phyloP scores from a whole-genome alignment of 2,329 filamentous ascomycete genomes.

The Phoma herbarum region DNA sequence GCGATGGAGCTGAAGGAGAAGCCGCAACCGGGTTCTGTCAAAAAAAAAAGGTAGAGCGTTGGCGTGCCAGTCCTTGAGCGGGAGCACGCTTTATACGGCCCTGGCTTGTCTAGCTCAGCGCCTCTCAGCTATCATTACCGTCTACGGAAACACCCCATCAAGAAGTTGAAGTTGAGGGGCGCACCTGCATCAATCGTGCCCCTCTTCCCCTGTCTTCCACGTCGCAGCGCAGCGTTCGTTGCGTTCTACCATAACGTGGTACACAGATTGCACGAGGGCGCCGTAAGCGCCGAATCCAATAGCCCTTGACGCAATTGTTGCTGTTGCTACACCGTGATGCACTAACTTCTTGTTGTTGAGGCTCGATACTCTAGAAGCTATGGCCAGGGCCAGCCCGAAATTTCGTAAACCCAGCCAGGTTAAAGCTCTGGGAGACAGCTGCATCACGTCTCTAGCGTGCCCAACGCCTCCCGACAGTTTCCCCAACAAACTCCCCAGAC shows the following conservation, averaged over 20 bases:
- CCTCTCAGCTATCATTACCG: slow-evolving; percentile 22
- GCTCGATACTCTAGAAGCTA: slow-evolving; percentile 27
- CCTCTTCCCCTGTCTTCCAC: slow-evolving; percentile 20
- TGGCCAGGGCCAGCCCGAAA: slow-evolving; percentile 24
- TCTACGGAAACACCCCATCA: slow-evolving; percentile 12
- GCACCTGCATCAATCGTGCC: slow-evolving; percentile 27
- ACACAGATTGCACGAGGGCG: slow-evolving; percentile 5
- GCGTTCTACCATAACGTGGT: slow-evolving; percentile 5
- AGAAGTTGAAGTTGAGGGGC: slow-evolving; percentile 21
- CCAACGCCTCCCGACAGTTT: slow-evolving; percentile 26
- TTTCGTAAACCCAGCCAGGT: slow-evolving; percentile 30
- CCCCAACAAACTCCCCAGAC: slow-evolving; percentile 37
- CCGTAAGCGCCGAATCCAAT: background rate
- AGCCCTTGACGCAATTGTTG: background rate
- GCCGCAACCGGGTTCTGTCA: slow-evolving; percentile 15
- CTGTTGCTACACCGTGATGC: slow-evolving; percentile 13
- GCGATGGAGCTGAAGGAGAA: slow-evolving; percentile 20
- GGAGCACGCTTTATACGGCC: slow-evolving; percentile 25
- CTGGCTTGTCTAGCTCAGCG: slow-evolving; percentile 22
- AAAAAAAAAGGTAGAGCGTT: slow-evolving; percentile 17
- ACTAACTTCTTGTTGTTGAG: slow-evolving; percentile 45
- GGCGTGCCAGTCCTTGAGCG: slow-evolving; percentile 18
- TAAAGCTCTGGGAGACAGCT: slow-evolving; percentile 27
- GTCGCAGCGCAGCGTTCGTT: slow-evolving; percentile 17
- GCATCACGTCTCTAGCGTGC: slow-evolving; percentile 22